phyloP scores from a whole-genome alignment of 1,139 yeast species.

The Sugiyamaella japonica region DNA sequence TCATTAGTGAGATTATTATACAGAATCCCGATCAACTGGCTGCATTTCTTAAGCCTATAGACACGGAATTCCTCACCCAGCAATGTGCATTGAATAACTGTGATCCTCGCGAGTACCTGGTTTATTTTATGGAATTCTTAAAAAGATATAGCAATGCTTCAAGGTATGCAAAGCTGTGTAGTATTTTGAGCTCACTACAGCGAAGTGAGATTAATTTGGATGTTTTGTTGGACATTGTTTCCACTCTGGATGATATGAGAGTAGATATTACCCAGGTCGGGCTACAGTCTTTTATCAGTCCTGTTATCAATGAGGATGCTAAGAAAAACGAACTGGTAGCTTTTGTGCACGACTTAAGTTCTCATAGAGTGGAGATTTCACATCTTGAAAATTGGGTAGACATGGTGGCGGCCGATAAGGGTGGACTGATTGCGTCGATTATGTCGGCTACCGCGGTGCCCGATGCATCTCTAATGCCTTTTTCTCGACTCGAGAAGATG shows the following conservation, averaged over 20 bases:
- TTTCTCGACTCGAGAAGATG: constrained; percentile 18
- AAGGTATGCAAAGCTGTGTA: constrained; percentile 4
- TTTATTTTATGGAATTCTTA: constrained; percentile 17
- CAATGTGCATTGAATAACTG: constrained; percentile 31
- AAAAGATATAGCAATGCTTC: constrained; percentile 14
- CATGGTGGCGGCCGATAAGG: constrained; percentile 18
- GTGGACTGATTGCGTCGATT: background rate
- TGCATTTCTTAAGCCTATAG: constrained; percentile 23
- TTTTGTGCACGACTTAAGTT: constrained; percentile 27
- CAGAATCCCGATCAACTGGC: constrained; percentile 19
- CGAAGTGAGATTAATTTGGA: background rate
- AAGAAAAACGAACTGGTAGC: constrained; percentile 26
- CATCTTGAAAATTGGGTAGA: constrained; percentile 27
- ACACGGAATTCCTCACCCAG: constrained; percentile 31
- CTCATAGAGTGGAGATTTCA: constrained; percentile 22
- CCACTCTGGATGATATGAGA: constrained; percentile 26
- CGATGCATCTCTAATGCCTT: constrained; percentile 4
- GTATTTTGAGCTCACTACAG: background rate
- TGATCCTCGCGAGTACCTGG: constrained; percentile 18
- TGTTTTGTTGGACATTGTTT: constrained; percentile 18
- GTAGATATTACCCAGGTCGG: constrained; percentile 22
- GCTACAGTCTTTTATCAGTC: constrained; percentile 14
- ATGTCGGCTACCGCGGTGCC: background rate
- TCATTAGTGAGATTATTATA: constrained; percentile 19
- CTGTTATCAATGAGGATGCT: constrained; percentile 16